phyloP scores from a whole-genome alignment of 2,329 filamentous ascomycete species.

The Hymenoscyphus fructigenus region DNA sequence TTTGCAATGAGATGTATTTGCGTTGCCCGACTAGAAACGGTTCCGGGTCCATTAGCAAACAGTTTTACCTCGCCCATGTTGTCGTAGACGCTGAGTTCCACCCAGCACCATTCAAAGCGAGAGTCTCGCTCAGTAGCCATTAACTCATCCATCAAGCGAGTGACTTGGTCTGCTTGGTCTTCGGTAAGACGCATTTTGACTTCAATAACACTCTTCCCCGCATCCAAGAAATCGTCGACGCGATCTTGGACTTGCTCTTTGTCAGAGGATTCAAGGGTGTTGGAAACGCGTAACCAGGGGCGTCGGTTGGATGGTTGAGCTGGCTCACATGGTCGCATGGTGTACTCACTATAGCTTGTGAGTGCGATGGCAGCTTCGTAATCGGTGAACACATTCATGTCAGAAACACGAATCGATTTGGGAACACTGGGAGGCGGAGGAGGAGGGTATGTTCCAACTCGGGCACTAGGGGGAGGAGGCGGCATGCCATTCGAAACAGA shows the following conservation, averaged over 20 bases:
- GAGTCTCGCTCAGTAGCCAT: slow-evolving; percentile 19
- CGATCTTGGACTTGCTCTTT: slow-evolving; percentile 11
- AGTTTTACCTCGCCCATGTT: slow-evolving; percentile 12
- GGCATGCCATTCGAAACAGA: not conserved
- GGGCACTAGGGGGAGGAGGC: not conserved
- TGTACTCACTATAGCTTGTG: slow-evolving; percentile 27
- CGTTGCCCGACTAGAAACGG: slow-evolving; percentile 9
- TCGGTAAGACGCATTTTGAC: slow-evolving; percentile 24
- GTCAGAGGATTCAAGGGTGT: slow-evolving; percentile 20
- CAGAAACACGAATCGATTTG: slow-evolving; percentile 14
- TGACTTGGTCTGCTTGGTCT: slow-evolving; percentile 26
- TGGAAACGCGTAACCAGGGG: slow-evolving; percentile 19
- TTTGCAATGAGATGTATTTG: slow-evolving; percentile 26
- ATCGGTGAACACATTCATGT: slow-evolving; percentile 16
- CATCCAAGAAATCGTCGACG: slow-evolving; percentile 12
- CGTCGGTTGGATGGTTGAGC: not conserved
- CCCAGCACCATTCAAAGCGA: slow-evolving; percentile 30
- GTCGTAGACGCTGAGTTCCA: slow-evolving; percentile 23
- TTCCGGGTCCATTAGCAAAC: not conserved
- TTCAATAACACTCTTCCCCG: slow-evolving; percentile 21
- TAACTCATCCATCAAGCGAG: slow-evolving; percentile 26
- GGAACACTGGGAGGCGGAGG: slow-evolving; percentile 1
- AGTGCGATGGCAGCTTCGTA: slow-evolving; percentile 19
- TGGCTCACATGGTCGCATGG: slow-evolving; percentile 18
- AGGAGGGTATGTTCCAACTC: not conserved